These are phyloP conservation scores for Aspergillus latus DNA, from an alignment of 2,329 filamentous ascomycete genomes.

Conservation along the genomic window DNA sequence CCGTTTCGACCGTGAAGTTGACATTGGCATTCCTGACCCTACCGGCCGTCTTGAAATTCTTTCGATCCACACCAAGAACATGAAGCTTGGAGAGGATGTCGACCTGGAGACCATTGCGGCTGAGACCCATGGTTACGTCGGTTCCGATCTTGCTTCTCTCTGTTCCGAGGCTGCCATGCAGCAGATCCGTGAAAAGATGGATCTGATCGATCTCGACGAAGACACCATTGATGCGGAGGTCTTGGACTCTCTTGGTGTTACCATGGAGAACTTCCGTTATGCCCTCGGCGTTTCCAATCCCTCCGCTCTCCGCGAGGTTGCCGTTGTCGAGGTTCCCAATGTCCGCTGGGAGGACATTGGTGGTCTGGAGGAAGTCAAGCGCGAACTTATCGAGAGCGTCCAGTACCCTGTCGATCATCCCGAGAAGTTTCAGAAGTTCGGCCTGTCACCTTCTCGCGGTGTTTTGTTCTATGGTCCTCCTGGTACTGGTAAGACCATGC, in stretches of 20 bases:
- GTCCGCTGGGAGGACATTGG: slow-evolving; percentile 99
- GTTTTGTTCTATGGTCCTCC: slow-evolving; percentile 98
- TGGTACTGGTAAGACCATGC: slow-evolving; percentile 99
- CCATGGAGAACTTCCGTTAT: slow-evolving; percentile 99
- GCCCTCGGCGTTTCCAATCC: slow-evolving; percentile 98
- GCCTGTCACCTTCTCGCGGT: slow-evolving; percentile 94
- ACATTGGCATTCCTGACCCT: slow-evolving; percentile 96
- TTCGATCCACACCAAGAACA: slow-evolving; percentile 99
- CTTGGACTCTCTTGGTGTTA: slow-evolving; percentile 94
- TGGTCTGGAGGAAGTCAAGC: slow-evolving; percentile 97
- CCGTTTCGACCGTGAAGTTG: slow-evolving; percentile 97
- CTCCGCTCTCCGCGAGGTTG: slow-evolving; percentile 96
- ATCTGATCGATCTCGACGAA: slow-evolving; percentile 97
- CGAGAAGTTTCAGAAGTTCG: slow-evolving; percentile 99
- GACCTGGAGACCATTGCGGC: slow-evolving; percentile 95
- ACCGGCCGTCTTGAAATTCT: slow-evolving; percentile 98
- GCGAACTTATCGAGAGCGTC: slow-evolving; percentile 97
- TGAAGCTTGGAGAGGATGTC: slow-evolving; percentile 97
- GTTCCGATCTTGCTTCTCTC: slow-evolving; percentile 95
- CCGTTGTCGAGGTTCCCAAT: slow-evolving; percentile 98
- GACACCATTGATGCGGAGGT: slow-evolving; percentile 99
- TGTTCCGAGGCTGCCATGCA: slow-evolving; percentile 99
- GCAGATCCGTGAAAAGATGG: slow-evolving; percentile 99
- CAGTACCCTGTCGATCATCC: slow-evolving; percentile 99
- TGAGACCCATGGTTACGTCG: slow-evolving; percentile 98